Base-by-base conservation (phyloP, 441 rosid genomes). In the Flueggea neowawraea region DNA sequence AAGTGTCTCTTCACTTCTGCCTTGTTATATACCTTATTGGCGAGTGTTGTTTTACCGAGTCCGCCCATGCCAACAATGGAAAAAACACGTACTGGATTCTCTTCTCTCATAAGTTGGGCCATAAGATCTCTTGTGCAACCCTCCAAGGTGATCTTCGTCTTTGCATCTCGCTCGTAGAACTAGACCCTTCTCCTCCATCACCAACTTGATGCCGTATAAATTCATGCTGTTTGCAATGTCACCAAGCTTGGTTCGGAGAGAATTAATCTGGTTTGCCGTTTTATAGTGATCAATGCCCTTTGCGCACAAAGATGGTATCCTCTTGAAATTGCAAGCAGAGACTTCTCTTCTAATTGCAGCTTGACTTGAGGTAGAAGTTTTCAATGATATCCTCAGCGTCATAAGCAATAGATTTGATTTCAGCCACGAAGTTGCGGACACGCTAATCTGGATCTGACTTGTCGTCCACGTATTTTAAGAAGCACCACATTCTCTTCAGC, bases 21-120 rank as follows among this genome's bases (percentile, higher is more conserved):
- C 12, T 50, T 17, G 50, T 55, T 47, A 16, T 14, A 67, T 10
- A 63, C 28, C 32, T 48, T 63, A 60, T 41, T 61, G n/a, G 69
- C 66, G 16, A 56, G 55, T 32, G 69, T 60, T 10, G 69, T 73
- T 60, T 68, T 63, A 10, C 72, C 73, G 4, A 68, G 32, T 6
- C 73, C 77, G 17, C 73, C 73, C 57, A 51, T 65, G 31, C 69
- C 67, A 16, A 43, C 49, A n/a, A 64, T 31, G 2, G 68, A 61
- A 33, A 67, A 55, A 48, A 64, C 62, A 8, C 63, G 60, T 33
- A 50, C 31, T 15, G 13, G 28, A n/a, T 64, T 55, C 6, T 48
- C 66, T 39, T 41, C 52, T 17, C 12, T 44, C 63, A 56, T 41
- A 49, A 45, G 28, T 9, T 60, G 56, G 7, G 33, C 16, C 32